Percentiles rank a stretch among this genome's conserved stretches.
Evolutionary conservation across 1,284 basidiomycete species (phyloP).

Genomic region (Malassezia yamatoensis): DNA sequence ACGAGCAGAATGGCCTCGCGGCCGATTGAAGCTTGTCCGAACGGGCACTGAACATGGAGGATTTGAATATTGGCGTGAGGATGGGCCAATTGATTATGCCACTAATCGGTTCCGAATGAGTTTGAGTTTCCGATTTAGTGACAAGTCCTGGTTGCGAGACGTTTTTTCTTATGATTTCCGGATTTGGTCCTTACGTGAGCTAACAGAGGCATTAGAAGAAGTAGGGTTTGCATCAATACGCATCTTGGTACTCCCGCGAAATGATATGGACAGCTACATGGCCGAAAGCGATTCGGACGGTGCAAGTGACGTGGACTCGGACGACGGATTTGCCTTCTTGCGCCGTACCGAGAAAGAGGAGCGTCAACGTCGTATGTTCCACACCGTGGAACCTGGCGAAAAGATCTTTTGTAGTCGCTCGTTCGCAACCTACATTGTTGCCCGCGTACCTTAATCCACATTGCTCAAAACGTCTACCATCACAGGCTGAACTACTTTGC

Average conservation of each 20-base stretch:
- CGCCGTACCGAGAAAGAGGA: slow-evolving; percentile 27
- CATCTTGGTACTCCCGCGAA: slow-evolving; percentile 25
- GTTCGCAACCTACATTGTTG: slow-evolving; percentile 22
- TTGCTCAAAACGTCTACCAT: slow-evolving; percentile 21
- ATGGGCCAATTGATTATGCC: slow-evolving; percentile 30
- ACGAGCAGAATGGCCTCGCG: slow-evolving; percentile 32
- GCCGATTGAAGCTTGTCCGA: slow-evolving; percentile 29
- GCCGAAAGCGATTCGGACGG: neutral
- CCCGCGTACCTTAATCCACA: slow-evolving; percentile 5
- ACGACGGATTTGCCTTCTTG: slow-evolving; percentile 22
- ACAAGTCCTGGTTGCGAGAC: slow-evolving; percentile 30
- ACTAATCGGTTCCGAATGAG: slow-evolving; percentile 39
- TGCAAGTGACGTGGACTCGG: neutral
- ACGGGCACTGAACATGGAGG: slow-evolving; percentile 25
- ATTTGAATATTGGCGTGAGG: slow-evolving; percentile 42
- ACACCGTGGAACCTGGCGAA: slow-evolving; percentile 20
- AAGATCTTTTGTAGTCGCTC: slow-evolving; percentile 27
- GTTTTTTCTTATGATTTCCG: slow-evolving; percentile 36
- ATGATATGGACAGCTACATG: slow-evolving; percentile 16
- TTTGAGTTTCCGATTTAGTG: slow-evolving; percentile 30
- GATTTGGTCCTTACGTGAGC: slow-evolving; percentile 31
- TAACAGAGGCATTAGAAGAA: slow-evolving; percentile 34
- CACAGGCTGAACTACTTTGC: slow-evolving; percentile 39
- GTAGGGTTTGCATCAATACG: slow-evolving; percentile 29
- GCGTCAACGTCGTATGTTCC: slow-evolving; percentile 20